Evolutionary conservation across 345 rosid genomes (phyloP).

Genomic region (Eucalyptus sp.): DNA sequence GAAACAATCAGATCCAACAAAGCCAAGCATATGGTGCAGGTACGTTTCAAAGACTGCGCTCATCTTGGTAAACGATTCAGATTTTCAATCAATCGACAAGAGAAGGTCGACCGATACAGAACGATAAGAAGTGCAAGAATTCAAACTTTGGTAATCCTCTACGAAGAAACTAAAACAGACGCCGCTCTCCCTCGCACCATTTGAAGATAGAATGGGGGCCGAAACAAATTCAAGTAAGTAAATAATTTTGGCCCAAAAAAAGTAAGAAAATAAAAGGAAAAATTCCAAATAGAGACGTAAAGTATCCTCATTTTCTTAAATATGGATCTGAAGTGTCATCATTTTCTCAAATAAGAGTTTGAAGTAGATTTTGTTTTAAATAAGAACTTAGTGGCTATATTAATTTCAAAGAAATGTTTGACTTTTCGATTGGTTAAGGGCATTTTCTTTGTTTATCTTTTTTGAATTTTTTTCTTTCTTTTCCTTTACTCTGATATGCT

Average conservation of each 20-base stretch:
- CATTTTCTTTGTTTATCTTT: fast-evolving
- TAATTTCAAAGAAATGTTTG: too few species aligned
- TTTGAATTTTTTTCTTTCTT: too few species aligned
- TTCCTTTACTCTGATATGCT: fast-evolving
- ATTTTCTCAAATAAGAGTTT: too few species aligned
- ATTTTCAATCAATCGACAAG: not conserved
- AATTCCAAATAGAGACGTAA: fast-evolving
- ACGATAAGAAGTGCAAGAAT: not conserved
- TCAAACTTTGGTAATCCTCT: not conserved
- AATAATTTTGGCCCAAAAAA: not conserved
- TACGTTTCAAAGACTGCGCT: not conserved
- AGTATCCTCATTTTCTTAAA: too few species aligned
- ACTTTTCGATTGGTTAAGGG: too few species aligned
- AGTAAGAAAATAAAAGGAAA: too few species aligned
- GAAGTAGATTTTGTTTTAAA: too few species aligned
- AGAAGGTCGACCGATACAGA: not conserved
- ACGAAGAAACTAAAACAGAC: not conserved
- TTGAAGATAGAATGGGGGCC: not conserved
- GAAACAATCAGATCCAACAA: not conserved
- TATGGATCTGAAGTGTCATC: fast-evolving
- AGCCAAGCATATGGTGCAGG: not conserved
- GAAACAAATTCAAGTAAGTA: not conserved
- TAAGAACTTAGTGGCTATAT: fast-evolving
- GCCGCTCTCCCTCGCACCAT: not conserved
- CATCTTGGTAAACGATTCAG: not conserved